Base-by-base conservation (phyloP, 139 green algal species). In the Medakamo hakoo region DNA sequence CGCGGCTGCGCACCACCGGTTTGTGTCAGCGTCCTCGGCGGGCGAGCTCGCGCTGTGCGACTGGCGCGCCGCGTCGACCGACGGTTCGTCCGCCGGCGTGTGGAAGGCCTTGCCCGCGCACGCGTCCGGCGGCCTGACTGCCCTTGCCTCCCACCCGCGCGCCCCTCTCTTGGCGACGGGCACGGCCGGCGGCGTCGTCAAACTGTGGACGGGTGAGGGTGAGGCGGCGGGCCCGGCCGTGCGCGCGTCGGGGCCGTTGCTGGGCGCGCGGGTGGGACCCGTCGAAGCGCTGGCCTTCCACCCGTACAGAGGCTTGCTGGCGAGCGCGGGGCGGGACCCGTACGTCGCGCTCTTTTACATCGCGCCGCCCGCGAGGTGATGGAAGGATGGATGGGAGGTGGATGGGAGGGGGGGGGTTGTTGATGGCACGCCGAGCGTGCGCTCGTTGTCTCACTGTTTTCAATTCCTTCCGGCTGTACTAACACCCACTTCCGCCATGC, bases 111-210 rank as follows among this genome's bases (percentile, higher is more conserved):
- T 95, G 59, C 70, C 85, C 27, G 90, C 86, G 2, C 84, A 94
- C 71, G 73, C 55, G 59, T 81, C 78, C 66, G 80, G 84, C 3
- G 72, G 68, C 31, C 72, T 97, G 68, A 83, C 67, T 14, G 73
- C 80, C 2, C 68, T 97, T 59, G 77, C 80, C 2, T 82, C 78
- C 3, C 91, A 97, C 70, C 65, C 65, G 20, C 66, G 85, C 62
- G 85, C 87, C 1, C 81, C 81, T 4, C 74, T 97, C 22, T 67
- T 98, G 30, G 89, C 89, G 2, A 92, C 82, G 1, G 83, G 68
- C 30, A 83, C 80, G 32, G 61, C 67, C 18, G 76, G 68, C 24
- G 80, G 88, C 64, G 84, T 89, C 2, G 84, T 93, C 32, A 91
- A 91, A 65, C 69, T 93, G 4, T 88, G 74, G 76, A 79, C 66